These are phyloP conservation scores for Niveomyces coronatus DNA, from an alignment of 2,329 filamentous ascomycete species.

Conservation along the genomic window DNA sequence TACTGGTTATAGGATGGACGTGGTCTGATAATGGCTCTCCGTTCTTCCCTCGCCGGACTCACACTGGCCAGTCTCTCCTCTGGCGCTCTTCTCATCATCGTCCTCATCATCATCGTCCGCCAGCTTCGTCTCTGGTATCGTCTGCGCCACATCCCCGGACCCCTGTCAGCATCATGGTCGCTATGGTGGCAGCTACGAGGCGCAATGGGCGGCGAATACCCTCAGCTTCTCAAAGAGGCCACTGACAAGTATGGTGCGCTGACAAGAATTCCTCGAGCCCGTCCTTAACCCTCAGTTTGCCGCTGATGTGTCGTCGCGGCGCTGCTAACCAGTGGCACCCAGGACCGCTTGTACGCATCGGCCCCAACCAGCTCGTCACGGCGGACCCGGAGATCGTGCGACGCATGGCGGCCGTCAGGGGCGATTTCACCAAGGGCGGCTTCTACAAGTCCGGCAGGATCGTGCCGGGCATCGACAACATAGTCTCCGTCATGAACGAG, in stretches of 20 bases:
- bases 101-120: background rate
- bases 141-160: constrained; percentile 20
- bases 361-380: constrained; percentile 31
- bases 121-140: constrained; percentile 17
- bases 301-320: background rate
- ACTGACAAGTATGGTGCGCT: constrained; percentile 17
- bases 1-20: too few relatives aligned
- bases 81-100: background rate
- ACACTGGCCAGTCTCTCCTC: background rate
- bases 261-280: too few relatives aligned
- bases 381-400: constrained; percentile 29
- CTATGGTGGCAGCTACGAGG: constrained; percentile 20
- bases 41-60: background rate
- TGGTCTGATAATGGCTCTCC: background rate
- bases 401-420: constrained; percentile 26
- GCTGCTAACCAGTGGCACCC: background rate
- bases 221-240: constrained; percentile 17
- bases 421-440: constrained; percentile 24
- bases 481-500: constrained; percentile 41
- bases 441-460: constrained; percentile 42
- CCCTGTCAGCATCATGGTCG: constrained; percentile 17
- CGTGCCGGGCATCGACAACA: constrained; percentile 42
- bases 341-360: constrained; percentile 30
- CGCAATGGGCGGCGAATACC: constrained; percentile 19
- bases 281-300: too few relatives aligned